Evolutionary conservation across 352 stramenopile species (phyloP).

Genomic region (Phytopythium cucurbitacearum): DNA sequence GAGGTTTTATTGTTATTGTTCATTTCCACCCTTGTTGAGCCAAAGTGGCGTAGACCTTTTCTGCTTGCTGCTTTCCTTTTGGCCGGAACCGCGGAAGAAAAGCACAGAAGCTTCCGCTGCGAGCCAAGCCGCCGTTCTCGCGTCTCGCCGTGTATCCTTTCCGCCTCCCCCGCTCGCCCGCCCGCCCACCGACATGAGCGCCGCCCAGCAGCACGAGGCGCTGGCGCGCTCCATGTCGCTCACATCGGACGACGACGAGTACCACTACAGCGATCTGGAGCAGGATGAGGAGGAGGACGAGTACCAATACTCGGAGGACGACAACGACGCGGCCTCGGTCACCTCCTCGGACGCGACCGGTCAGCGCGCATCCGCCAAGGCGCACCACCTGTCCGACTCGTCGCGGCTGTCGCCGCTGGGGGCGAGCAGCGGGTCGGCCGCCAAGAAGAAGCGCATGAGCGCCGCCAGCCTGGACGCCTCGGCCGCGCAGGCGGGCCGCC

Average conservation of each 20-base stretch:
- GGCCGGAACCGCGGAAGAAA: too few species aligned
- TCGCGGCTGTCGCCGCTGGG: conserved; percentile 32
- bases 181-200: too few species aligned
- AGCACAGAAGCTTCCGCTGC: too few species aligned
- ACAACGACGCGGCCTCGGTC: conserved; percentile 24
- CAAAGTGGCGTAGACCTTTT: too few species aligned
- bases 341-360: conserved; percentile 10
- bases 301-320: conserved; percentile 68
- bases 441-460: conserved; percentile 74
- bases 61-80: too few species aligned
- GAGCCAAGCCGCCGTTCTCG: too few species aligned
- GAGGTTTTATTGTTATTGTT: too few species aligned
- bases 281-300: conserved; percentile 54
- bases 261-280: conserved; percentile 81
- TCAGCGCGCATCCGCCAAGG: conserved; percentile 24
- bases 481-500: conserved; percentile 8
- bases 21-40: too few species aligned
- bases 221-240: conserved; percentile 27
- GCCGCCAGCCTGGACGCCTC: conserved; percentile 24
- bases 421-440: conserved; percentile 26
- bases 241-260: conserved; percentile 74
- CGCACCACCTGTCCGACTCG: conserved; percentile 18
- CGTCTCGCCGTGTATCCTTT: too few species aligned
- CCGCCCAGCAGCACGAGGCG: too few species aligned
- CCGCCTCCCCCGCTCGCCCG: too few species aligned